Percentiles rank a stretch among this genome's conserved stretches.
These are phyloP conservation scores for Diaporthe sp. DNA, from an alignment of 2,329 filamentous ascomycete species.

Conservation along the genomic window DNA sequence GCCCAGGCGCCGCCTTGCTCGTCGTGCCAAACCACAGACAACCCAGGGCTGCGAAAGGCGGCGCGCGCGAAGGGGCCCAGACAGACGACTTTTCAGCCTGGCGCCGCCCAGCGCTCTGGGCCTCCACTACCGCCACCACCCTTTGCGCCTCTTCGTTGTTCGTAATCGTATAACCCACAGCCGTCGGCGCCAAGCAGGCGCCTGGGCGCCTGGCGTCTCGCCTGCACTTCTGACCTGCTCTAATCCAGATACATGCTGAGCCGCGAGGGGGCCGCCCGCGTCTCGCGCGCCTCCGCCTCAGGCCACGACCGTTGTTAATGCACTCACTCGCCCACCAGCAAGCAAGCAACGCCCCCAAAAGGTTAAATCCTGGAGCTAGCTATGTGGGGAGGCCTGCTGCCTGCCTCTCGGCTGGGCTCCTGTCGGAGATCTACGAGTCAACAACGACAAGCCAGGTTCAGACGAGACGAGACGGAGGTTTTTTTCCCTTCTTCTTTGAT, in stretches of 20 bases:
- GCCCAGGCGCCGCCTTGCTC: conserved; percentile 1
- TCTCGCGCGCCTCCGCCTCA: not conserved
- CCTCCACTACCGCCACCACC: not conserved
- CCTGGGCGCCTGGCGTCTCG: conserved; percentile 24
- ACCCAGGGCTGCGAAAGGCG: conserved; percentile 3
- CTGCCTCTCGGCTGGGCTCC: conserved; percentile 10
- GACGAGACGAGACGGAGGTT: conserved; percentile 18
- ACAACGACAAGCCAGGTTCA: not conserved
- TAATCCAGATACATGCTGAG: conserved; percentile 19
- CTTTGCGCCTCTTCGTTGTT: not conserved
- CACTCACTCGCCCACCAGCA: not conserved
- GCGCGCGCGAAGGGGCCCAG: not conserved
- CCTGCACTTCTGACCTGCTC: not conserved
- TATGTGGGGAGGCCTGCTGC: not conserved
- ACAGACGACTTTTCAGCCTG: conserved; percentile 8
- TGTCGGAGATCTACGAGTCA: conserved; percentile 23
- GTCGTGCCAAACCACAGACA: not conserved
- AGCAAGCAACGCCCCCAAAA: conserved; percentile 1
- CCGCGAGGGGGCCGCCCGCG: conserved; percentile 5
- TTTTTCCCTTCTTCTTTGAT: not conserved
- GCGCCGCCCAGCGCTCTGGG: not conserved
- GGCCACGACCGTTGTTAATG: not conserved
- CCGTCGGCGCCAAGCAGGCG: conserved; percentile 7
- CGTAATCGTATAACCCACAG: conserved; percentile 1
- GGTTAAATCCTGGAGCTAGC: not conserved